phyloP scores from a whole-genome alignment of 2,329 filamentous ascomycete genomes.

The Fusarium guadeloupense region DNA sequence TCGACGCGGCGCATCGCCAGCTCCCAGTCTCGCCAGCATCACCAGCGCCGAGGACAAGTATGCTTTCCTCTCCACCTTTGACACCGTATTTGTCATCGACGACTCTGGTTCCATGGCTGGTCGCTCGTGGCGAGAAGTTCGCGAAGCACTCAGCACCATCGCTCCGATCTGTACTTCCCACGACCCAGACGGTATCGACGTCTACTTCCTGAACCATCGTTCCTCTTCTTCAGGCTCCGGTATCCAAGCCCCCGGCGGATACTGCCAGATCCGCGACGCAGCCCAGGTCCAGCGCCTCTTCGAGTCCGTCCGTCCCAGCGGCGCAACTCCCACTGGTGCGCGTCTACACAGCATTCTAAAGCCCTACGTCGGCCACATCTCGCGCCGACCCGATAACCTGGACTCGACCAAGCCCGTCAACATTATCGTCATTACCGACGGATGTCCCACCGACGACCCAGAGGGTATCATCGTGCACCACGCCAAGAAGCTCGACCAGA shows the following conservation, averaged over 20 bases:
- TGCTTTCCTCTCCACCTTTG: slow-evolving; percentile 79
- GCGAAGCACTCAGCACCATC: slow-evolving; percentile 74
- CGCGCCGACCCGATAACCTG: slow-evolving; percentile 50
- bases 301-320: slow-evolving; percentile 67
- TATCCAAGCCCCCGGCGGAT: slow-evolving; percentile 60
- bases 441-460: slow-evolving; percentile 80
- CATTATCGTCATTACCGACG: slow-evolving; percentile 93
- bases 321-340: slow-evolving; percentile 78
- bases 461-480: slow-evolving; percentile 72
- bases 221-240: slow-evolving; percentile 50
- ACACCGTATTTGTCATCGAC: slow-evolving; percentile 91
- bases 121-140: slow-evolving; percentile 78
- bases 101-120: slow-evolving; percentile 90
- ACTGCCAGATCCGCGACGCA: slow-evolving; percentile 69
- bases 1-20: slow-evolving; percentile 22
- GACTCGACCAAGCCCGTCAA: slow-evolving; percentile 78
- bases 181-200: slow-evolving; percentile 86
- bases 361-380: slow-evolving; percentile 68
- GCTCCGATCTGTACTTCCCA: slow-evolving; percentile 82
- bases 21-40: slow-evolving; percentile 41
- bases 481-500: slow-evolving; percentile 74
- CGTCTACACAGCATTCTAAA: slow-evolving; percentile 76
- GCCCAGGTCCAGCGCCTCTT: slow-evolving; percentile 75
- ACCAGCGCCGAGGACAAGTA: slow-evolving; percentile 71
- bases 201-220: slow-evolving; percentile 86